Conservation (phyloP, 257 asterid genomes). For the Solanum habrochaites region DNA sequence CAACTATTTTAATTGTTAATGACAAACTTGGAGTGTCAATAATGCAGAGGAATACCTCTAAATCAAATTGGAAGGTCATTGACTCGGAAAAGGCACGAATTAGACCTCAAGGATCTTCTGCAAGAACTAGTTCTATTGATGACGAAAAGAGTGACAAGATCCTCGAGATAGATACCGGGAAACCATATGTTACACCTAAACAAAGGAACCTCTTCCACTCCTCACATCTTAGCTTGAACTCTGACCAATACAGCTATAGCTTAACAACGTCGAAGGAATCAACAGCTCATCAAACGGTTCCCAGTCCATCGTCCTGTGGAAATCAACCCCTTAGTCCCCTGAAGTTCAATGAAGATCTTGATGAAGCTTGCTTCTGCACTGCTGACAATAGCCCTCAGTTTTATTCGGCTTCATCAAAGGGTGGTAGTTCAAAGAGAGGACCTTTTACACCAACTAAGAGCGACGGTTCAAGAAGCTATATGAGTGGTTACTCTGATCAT, state of each 20-base stretch:
- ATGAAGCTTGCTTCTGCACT: conserved; percentile 37
- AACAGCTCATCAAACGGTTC: conserved; percentile 27
- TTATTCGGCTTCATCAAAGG: conserved; percentile 40
- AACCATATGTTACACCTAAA: conserved; percentile 9
- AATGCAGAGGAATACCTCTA: conserved; percentile 42
- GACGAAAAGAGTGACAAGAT: conserved; percentile 42
- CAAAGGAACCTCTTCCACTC: conserved; percentile 38
- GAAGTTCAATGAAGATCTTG: conserved; percentile 14
- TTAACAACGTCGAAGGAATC: conserved; percentile 53
- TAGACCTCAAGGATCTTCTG: conserved; percentile 2
- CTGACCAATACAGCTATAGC: conserved; percentile 43
- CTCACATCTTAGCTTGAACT: conserved; percentile 35
- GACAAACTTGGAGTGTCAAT: not conserved
- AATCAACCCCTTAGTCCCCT: conserved; percentile 41
- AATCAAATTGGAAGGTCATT: conserved; percentile 15
- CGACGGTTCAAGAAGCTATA: conserved; percentile 55
- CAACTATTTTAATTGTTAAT: not conserved
- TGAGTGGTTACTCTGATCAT: conserved; percentile 49
- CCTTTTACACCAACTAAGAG: conserved; percentile 64
- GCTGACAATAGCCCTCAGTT: conserved; percentile 49
- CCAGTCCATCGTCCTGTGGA: conserved; percentile 45
- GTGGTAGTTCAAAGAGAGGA: conserved; percentile 27
- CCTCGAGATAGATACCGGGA: conserved; percentile 46
- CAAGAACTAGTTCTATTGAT: conserved; percentile 4
- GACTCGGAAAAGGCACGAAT: conserved; percentile 7